Base-by-base conservation (phyloP, 768 basidiomycete species). In the Lactarius psammicola region DNA sequence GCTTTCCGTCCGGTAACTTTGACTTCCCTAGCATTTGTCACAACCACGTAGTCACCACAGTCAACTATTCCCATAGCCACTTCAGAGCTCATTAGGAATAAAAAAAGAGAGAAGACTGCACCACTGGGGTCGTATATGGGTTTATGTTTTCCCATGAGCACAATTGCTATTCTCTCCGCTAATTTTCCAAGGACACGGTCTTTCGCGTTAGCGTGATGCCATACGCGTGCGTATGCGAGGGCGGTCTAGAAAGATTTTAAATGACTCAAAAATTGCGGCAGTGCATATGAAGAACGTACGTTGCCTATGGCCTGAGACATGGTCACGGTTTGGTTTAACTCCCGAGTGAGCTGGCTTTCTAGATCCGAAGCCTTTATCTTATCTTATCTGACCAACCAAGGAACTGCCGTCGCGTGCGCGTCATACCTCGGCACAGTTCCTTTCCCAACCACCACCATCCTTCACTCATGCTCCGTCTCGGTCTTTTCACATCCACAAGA, bases 111-210 rank as follows among this genome's bases (percentile, higher is more conserved):
- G 15, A 36, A 46, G 44, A 8, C 78, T 89, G 65, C 68, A 94
- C 96, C 85, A 69, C 89, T 84, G 11, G 93, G 94, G 77, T 98
- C 94, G 72, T 92, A 98, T 46, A 95, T 93, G 7, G 96, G 95
- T 74, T 98, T 99, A 77, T 98, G 95, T 79, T 98, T 99, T 74
- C 96, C 97, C 96, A 98, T 98, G 55, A 99, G 83, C 36, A 95
- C 94, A 64, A 93, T 84, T 3, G 97, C 96, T 71, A 99, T 97
- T 40, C 94, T 84, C 71, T 92, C 89, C 7, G 97, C 95, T 11
- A 98, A 84, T 81, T 95, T 94, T 74, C 97, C 97, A 20, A 98
- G 82, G n/a, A 95, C 81, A 44, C 95, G 87, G 71, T 92, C 91
- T 11, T 90, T 83, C 15, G 95, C 95, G 72, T 96, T 90, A 68